phyloP scores from a whole-genome alignment of 164 flowering plant species.

The Magnolia kwangsiensis region DNA sequence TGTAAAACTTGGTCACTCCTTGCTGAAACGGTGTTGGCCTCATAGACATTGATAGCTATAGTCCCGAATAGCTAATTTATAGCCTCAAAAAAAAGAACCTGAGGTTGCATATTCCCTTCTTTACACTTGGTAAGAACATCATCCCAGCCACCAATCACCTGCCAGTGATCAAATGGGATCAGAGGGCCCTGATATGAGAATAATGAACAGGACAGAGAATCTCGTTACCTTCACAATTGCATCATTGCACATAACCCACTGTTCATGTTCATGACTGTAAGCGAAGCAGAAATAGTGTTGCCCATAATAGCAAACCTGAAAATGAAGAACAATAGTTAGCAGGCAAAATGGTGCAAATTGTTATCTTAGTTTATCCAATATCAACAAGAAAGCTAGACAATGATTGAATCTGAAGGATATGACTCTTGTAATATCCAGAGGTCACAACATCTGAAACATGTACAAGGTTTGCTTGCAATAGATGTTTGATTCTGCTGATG shows the following conservation, averaged over 20 bases:
- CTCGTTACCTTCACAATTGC: slow-evolving; percentile 75
- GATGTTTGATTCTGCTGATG: too few species aligned
- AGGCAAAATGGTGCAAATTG: too few species aligned
- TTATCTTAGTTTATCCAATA: too few species aligned
- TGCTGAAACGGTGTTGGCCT: neutral
- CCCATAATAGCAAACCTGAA: slow-evolving; percentile 97
- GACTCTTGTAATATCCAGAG: too few species aligned
- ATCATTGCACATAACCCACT: slow-evolving; percentile 96
- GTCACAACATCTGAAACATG: too few species aligned
- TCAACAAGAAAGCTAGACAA: too few species aligned
- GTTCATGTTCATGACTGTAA: slow-evolving; percentile 61
- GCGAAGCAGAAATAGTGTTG: slow-evolving; percentile 99
- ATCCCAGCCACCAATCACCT: slow-evolving; percentile 83
- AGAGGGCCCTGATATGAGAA: neutral
- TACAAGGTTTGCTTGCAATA: too few species aligned
- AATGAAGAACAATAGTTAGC: too few species aligned
- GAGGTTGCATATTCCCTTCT: slow-evolving; percentile 88
- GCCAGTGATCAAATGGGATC: neutral
- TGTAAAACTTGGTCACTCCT: neutral
- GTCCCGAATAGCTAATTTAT: slow-evolving; percentile 32
- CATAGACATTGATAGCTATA: neutral
- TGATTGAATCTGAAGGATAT: too few species aligned
- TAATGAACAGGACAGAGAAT: neutral
- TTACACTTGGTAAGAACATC: slow-evolving; percentile 79
- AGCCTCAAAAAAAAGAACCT: slow-evolving; percentile 90